These are phyloP conservation scores for Senecio squalidus DNA, from an alignment of 140 eudicot genomes.

Conservation along the genomic window DNA sequence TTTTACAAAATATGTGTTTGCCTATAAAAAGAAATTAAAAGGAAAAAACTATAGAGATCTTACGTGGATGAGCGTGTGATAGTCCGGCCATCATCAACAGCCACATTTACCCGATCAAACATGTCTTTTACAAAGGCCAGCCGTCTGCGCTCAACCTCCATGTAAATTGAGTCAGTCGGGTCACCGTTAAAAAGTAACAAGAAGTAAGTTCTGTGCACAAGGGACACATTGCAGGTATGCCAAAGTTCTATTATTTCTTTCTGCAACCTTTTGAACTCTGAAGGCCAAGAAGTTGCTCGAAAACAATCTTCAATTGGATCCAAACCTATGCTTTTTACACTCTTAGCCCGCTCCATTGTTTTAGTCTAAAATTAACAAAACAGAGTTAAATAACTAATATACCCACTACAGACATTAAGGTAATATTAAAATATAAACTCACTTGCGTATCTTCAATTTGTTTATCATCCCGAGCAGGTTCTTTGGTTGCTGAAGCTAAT, in stretches of 20 bases:
- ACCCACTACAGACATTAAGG: neutral
- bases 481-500: slow-evolving; percentile 17
- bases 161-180: slow-evolving; percentile 71
- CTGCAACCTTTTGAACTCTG: slow-evolving; percentile 68
- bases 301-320: slow-evolving; percentile 70
- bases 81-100: slow-evolving; percentile 51
- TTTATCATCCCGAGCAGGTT: slow-evolving; percentile 20
- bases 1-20: too few species aligned
- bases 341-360: slow-evolving; percentile 16
- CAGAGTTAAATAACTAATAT: neutral
- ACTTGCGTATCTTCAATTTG: slow-evolving; percentile 36
- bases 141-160: slow-evolving; percentile 86
- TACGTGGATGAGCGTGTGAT: slow-evolving; percentile 75
- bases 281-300: slow-evolving; percentile 46
- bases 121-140: slow-evolving; percentile 59
- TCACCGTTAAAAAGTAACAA: slow-evolving; percentile 77
- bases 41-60: neutral
- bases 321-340: slow-evolving; percentile 67
- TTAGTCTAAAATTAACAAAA: slow-evolving; percentile 6
- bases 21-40: neutral
- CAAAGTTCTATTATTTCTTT: slow-evolving; percentile 70
- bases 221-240: slow-evolving; percentile 75
- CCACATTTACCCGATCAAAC: slow-evolving; percentile 47
- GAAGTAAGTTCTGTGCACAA: slow-evolving; percentile 84
- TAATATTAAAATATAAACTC: slow-evolving; percentile 26